Percentiles rank a stretch among this genome's conserved stretches.
Conservation (phyloP, 2,329 filamentous ascomycete genomes). For the Bipolaris sorokiniana region DNA sequence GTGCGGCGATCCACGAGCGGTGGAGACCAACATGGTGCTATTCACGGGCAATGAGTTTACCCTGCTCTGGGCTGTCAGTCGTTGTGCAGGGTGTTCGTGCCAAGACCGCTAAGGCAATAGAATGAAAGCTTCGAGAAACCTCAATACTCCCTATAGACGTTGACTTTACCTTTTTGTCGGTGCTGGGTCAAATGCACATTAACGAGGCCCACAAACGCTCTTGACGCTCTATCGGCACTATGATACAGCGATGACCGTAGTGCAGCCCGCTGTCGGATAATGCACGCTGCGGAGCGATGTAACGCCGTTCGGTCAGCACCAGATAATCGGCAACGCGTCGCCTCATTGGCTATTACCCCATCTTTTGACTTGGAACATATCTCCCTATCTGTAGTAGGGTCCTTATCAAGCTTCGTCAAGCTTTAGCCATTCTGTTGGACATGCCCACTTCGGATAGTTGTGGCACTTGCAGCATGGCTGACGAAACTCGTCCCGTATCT, state of each 20-base stretch:
- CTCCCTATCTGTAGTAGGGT: constrained; percentile 18
- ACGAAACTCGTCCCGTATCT: neutral
- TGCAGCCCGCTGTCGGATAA: constrained; percentile 1
- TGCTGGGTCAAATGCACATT: neutral
- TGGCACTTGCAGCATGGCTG: constrained; percentile 15
- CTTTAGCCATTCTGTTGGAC: constrained; percentile 14
- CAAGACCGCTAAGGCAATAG: neutral
- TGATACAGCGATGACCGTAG: constrained; percentile 1
- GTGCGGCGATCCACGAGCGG: neutral
- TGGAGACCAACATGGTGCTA: constrained; percentile 1
- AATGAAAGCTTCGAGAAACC: constrained; percentile 1
- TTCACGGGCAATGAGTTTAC: neutral
- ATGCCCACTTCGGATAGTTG: constrained; percentile 14
- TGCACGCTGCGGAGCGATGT: constrained; percentile 3
- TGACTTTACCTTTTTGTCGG: neutral
- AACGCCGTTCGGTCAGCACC: constrained; percentile 9
- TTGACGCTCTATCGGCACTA: constrained; percentile 4
- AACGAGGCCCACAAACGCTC: constrained; percentile 2
- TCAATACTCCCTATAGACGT: neutral
- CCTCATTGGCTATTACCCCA: constrained; percentile 21
- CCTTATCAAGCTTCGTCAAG: constrained; percentile 24
- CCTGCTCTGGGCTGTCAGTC: neutral
- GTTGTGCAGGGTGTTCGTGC: neutral
- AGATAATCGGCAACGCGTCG: constrained; percentile 2
- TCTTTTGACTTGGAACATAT: constrained; percentile 9